Evolutionary conservation across 352 stramenopile species (phyloP).

Genomic region (Pythium guiyangense): DNA sequence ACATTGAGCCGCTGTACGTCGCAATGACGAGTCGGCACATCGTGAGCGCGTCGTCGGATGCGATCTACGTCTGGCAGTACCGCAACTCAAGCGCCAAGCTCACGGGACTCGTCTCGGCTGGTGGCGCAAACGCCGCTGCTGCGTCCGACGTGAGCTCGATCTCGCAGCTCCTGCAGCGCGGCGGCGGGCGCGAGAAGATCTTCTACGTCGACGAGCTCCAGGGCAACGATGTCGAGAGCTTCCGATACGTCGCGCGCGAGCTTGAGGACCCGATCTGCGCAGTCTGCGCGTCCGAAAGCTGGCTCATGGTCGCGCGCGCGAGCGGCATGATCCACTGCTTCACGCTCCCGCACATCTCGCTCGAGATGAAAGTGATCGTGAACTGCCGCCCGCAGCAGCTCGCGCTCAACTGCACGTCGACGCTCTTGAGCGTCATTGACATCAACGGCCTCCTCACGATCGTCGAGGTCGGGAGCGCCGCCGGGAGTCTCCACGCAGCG

Average conservation of each 20-base stretch:
- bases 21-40: conserved; percentile 87
- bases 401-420: conserved; percentile 87
- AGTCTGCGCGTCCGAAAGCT: conserved; percentile 81
- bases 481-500: conserved; percentile 51
- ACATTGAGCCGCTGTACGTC: conserved; percentile 82
- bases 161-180: conserved; percentile 57
- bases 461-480: conserved; percentile 67
- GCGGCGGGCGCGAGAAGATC: conserved; percentile 79
- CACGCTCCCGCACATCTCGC: conserved; percentile 88
- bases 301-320: conserved; percentile 77
- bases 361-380: conserved; percentile 90
- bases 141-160: conserved; percentile 53
- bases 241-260: conserved; percentile 61
- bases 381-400: conserved; percentile 75
- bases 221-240: conserved; percentile 65
- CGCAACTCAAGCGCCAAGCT: conserved; percentile 78
- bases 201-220: conserved; percentile 89
- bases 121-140: conserved; percentile 12
- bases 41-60: conserved; percentile 69
- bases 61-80: conserved; percentile 94
- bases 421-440: conserved; percentile 87
- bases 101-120: conserved; percentile 41
- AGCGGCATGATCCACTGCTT: conserved; percentile 88
- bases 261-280: conserved; percentile 85
- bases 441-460: conserved; percentile 85